phyloP scores from a whole-genome alignment of 163 green algal species.

The Scenedesmus sp. region DNA sequence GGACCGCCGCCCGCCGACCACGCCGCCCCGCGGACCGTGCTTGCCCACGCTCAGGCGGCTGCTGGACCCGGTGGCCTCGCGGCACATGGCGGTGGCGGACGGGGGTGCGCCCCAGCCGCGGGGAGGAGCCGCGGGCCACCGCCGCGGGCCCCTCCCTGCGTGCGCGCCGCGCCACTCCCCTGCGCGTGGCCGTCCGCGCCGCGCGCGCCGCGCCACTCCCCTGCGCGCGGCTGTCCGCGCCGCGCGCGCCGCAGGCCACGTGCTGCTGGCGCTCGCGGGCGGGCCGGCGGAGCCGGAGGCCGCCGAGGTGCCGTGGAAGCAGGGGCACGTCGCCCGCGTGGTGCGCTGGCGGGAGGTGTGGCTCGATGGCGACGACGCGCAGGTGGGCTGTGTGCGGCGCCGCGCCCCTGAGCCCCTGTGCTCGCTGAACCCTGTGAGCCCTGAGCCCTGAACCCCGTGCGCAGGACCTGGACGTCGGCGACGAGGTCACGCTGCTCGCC shows the following conservation, averaged over 20 bases:
- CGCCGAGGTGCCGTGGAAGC: constrained; percentile 5
- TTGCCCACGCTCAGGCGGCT: too few relatives aligned
- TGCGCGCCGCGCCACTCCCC: too few relatives aligned
- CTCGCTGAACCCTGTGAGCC: not conserved
- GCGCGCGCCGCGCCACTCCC: too few relatives aligned
- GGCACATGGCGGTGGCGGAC: constrained; percentile 32
- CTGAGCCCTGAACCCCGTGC: not conserved
- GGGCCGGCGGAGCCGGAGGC: not conserved
- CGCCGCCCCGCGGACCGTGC: too few relatives aligned
- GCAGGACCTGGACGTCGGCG: constrained; percentile 6
- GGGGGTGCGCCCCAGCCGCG: too few relatives aligned
- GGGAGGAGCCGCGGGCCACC: too few relatives aligned
- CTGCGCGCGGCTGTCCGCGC: too few relatives aligned
- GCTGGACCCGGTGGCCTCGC: constrained; percentile 1
- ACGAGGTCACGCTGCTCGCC: constrained; percentile 20
- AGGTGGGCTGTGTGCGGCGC: constrained; percentile 1
- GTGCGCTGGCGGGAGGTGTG: constrained; percentile 13
- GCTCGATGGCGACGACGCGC: constrained; percentile 32
- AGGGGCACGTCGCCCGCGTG: constrained; percentile 21
- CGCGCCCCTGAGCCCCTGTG: too few relatives aligned
- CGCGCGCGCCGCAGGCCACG: too few relatives aligned
- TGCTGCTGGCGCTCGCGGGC: constrained; percentile 13
- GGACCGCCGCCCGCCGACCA: too few relatives aligned
- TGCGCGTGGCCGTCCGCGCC: too few relatives aligned
- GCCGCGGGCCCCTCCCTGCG: too few relatives aligned